Evolutionary conservation across 2,329 filamentous ascomycete genomes (phyloP).

Genomic region (Xylaria sp.): DNA sequence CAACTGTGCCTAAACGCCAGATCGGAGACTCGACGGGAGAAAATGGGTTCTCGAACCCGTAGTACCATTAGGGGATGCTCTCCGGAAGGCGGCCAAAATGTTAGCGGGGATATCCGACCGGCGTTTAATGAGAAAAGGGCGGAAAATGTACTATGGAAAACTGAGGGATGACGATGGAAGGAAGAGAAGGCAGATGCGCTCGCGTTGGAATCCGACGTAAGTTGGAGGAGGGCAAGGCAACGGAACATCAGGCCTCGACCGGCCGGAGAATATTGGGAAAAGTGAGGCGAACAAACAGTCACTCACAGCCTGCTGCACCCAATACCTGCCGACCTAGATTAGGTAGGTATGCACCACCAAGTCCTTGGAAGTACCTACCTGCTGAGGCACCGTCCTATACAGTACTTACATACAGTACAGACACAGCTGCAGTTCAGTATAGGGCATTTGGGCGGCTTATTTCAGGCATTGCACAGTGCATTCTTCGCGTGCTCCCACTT

Average conservation of each 20-base stretch:
- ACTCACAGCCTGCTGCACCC: constrained; percentile 11
- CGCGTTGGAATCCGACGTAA: constrained; percentile 12
- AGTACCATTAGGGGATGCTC: not conserved
- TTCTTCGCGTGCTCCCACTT: too few species aligned
- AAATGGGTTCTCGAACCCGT: not conserved
- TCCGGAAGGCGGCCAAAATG: not conserved
- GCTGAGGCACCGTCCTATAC: not conserved
- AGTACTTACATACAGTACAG: not conserved
- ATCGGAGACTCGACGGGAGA: constrained; percentile 3
- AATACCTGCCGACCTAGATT: not conserved
- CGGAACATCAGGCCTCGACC: constrained; percentile 10
- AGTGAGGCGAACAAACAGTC: constrained; percentile 28
- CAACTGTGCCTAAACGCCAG: not conserved
- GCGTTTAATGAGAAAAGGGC: not conserved
- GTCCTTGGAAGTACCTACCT: constrained; percentile 8
- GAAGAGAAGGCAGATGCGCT: constrained; percentile 1
- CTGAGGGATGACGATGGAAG: constrained; percentile 4
- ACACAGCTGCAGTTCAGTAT: not conserved
- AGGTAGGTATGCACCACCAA: not conserved
- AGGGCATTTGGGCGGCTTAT: too few species aligned
- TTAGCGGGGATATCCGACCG: not conserved
- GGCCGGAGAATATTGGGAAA: constrained; percentile 6
- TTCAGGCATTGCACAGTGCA: too few species aligned
- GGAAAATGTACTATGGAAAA: not conserved
- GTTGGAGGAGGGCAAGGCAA: constrained; percentile 14